Percentiles rank a stretch among this genome's conserved stretches.
These are phyloP conservation scores for Chalaropsis thielavioides DNA, from an alignment of 2,329 filamentous ascomycete genomes.

Conservation along the genomic window DNA sequence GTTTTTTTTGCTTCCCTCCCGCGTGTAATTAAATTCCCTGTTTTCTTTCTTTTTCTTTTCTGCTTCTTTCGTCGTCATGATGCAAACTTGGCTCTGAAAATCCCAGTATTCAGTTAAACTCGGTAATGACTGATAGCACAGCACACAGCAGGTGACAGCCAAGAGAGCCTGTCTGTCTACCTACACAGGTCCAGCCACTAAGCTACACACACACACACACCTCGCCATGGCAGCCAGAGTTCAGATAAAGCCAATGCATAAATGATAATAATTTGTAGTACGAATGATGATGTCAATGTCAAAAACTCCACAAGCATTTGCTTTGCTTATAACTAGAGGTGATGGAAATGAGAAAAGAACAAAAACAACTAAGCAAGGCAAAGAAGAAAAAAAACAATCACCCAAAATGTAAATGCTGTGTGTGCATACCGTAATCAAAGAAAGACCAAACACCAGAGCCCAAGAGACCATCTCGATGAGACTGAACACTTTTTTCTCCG, in stretches of 20 bases:
- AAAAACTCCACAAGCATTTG: neutral
- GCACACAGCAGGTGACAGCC: too few relatives aligned
- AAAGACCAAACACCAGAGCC: slow-evolving; percentile 20
- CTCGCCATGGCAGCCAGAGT: too few relatives aligned
- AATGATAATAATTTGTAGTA: neutral
- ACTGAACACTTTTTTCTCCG: slow-evolving; percentile 17
- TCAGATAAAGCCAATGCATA: neutral
- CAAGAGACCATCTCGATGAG: slow-evolving; percentile 3
- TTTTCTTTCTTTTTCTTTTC: neutral
- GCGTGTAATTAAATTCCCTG: neutral
- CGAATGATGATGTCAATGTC: neutral
- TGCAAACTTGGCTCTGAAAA: neutral
- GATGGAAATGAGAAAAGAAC: neutral
- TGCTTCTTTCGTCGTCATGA: neutral
- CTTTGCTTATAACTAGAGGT: neutral
- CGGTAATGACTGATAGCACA: too few relatives aligned
- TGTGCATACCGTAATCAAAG: neutral
- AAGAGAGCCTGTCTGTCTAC: too few relatives aligned
- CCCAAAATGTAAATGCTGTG: slow-evolving; percentile 2
- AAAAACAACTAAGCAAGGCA: slow-evolving; percentile 4
- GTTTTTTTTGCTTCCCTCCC: neutral
- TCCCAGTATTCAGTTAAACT: too few relatives aligned
- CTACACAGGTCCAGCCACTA: too few relatives aligned
- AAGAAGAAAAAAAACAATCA: neutral
- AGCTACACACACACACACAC: too few relatives aligned